Base-by-base conservation (phyloP, 192 early-diverging fungal genomes). In the Coemansia furcata region DNA sequence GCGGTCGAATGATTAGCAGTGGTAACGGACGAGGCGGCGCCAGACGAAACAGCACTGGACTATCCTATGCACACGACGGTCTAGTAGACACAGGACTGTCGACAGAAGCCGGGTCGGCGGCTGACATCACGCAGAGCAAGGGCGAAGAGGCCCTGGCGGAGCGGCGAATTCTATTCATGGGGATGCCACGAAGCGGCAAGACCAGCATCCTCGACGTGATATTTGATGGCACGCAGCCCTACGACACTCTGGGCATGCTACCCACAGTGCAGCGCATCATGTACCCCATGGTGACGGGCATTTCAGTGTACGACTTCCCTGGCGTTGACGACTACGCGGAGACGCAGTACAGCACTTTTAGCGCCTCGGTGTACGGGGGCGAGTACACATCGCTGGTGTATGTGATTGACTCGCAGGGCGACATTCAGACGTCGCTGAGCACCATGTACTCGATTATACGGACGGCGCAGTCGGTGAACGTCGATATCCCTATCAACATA, bases 351-450 rank as follows among this genome's bases (percentile, higher is more conserved):
- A 69, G 19, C 60, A 58, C 32, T 30, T 26, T 62, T 33, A 87
- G 92, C 68, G 80, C 89, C 3, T 76, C 80, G 52, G 77, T 86
- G 15, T 91, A 90, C 44, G 91, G 85, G 76, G 87, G 87, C 47
- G 81, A 89, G 61, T 81, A 85, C 29, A 91, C 92, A 12, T 89
- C 91, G 3, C 70, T 98, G 52, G 91, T 97, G 17, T 99, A 91
- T 86, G 92, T 99, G 42, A 90, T 99, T 63, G 97, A 99, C 80
- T 91, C 96, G 32, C 96, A 99, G 85, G 94, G 96, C 70, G 96
- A 99, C 57, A 89, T 91, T 65, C 83, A 86, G 38, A 89, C 91
- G 38, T 87, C 95, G 17, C 73, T 99, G 37, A 83, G 85, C 54
- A 85, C 87, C 59, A 80, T 99, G 4, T 87, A 87, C 60, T 71